A percentile compares a stretch with the other conserved stretches of the same genome.
Conservation (phyloP, 805 yeast genomes). For the Suhomyces sp. region DNA sequence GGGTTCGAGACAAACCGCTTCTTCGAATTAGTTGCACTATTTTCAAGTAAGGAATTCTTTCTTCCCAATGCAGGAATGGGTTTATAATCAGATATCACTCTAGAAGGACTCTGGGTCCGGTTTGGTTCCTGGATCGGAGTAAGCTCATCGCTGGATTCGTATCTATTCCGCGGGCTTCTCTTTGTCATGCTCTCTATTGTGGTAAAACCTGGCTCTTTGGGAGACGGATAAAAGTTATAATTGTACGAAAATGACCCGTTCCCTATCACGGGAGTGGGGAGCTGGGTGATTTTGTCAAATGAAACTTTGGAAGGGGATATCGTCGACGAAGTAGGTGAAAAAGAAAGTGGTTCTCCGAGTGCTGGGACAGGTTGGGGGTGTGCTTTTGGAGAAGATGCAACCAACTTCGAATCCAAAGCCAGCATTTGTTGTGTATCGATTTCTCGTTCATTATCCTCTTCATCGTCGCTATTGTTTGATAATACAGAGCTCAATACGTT, state of each 20-base stretch:
- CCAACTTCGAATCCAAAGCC: too few species aligned
- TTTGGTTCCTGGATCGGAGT: not conserved
- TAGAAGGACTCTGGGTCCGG: slow-evolving; percentile 3
- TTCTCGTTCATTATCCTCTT: not conserved
- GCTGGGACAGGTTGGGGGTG: slow-evolving; percentile 1
- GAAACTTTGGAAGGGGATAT: slow-evolving; percentile 17
- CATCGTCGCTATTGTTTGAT: slow-evolving; percentile 3
- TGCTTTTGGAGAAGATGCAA: too few species aligned
- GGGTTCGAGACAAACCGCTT: slow-evolving; percentile 28
- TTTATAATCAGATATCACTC: slow-evolving; percentile 41
- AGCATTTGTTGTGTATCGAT: too few species aligned
- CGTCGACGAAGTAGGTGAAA: slow-evolving; percentile 6
- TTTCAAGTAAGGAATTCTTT: slow-evolving; percentile 16
- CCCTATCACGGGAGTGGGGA: slow-evolving; percentile 45
- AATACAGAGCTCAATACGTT: slow-evolving; percentile 1
- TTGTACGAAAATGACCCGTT: slow-evolving; percentile 6
- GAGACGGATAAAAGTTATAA: slow-evolving; percentile 2
- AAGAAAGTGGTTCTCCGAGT: slow-evolving; percentile 7
- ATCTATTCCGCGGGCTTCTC: slow-evolving; percentile 2
- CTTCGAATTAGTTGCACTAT: slow-evolving; percentile 7
- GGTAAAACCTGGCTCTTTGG: not conserved
- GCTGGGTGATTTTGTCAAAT: slow-evolving; percentile 38
- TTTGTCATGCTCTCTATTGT: not conserved
- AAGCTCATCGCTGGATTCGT: not conserved
- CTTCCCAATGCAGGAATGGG: slow-evolving; percentile 22